These are phyloP conservation scores for Fusarium buxicola DNA, from an alignment of 2,329 filamentous ascomycete genomes.

Conservation along the genomic window DNA sequence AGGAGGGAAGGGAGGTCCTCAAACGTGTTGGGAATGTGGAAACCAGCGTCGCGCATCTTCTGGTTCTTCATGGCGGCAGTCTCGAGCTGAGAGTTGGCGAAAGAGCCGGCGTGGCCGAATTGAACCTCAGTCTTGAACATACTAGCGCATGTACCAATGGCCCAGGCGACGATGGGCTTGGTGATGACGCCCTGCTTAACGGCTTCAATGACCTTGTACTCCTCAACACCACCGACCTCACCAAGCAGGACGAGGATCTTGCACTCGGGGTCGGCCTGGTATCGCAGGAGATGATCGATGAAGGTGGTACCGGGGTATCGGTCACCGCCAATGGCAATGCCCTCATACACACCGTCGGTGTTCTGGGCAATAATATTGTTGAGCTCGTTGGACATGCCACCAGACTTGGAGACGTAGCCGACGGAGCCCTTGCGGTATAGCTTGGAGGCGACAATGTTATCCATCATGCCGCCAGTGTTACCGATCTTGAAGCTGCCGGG, in stretches of 20 bases:
- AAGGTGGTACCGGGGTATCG: conserved; percentile 99
- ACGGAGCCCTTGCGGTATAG: conserved; percentile 99
- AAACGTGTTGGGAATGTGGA: conserved; percentile 95
- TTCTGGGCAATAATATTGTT: conserved; percentile 99
- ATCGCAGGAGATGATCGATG: conserved; percentile 97
- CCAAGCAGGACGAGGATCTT: conserved; percentile 96
- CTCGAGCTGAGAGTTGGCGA: conserved; percentile 99
- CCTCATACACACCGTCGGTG: conserved; percentile 98
- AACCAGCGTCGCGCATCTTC: conserved; percentile 93
- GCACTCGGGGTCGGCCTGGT: conserved; percentile 96
- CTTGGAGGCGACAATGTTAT: conserved; percentile 99
- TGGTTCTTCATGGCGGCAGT: conserved; percentile 97
- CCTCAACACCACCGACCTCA: conserved; percentile 99
- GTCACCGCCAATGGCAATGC: conserved; percentile 99
- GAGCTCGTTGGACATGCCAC: conserved; percentile 99
- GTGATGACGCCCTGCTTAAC: conserved; percentile 94
- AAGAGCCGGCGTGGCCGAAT: conserved; percentile 98
- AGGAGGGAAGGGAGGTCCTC: conserved; percentile 89
- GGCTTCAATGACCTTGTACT: conserved; percentile 99
- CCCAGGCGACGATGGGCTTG: conserved; percentile 99
- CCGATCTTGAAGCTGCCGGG: conserved; percentile 99
- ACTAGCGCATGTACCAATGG: conserved; percentile 98
- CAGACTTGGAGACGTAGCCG: conserved; percentile 99
- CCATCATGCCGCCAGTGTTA: conserved; percentile 99
- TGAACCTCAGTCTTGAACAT: conserved; percentile 99